Evolutionary conservation across 371 early-diverging fungal genomes (phyloP), one percentile per base, ranked within the genome.

Genomic region (Capillidium rhysosporum): DNA sequence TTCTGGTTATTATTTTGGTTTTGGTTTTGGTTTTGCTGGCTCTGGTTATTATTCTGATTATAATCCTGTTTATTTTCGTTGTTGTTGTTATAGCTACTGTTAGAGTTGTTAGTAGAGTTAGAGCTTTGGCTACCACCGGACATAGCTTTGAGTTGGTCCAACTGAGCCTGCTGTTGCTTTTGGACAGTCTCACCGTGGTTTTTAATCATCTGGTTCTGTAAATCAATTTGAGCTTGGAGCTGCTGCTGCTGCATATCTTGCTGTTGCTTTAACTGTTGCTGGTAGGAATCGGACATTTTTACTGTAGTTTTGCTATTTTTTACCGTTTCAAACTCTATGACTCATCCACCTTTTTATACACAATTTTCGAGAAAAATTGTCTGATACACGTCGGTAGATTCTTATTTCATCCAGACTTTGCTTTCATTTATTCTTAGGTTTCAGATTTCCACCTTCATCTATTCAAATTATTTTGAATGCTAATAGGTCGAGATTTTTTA

Each of bases 161-260:
- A 38, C 38, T 51, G 51, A 18, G 18, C 25, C 23, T 51, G 51
- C 20, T 51, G 51, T 4, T 51, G 38, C 23, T 38, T 4, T 25
- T 28, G n/a, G 38, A 51, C 34, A n/a, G n/a, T 28, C 10, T 21
- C 18, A 34, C 34, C 34, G 28, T 51, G 51, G 21, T 51, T 34
- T 9, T 23, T 51, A 18, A 51, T 51, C 8, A 51, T 51, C 28
- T 51, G 29, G 38, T 51, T 51, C 20, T 51, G 51, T 10, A 51
- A 18, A 21, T 51, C 51, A 38, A 51, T 29, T n/a, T 51, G 51
- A 34, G 51, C 51, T 51, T 51, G 51, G 2, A 51, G 38, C 23
- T 51, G 51, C 51, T 51, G 51, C 51, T 29, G 29, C 20, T 51
- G 51, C 34, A 51, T 51, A n/a, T 51, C 34, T 23, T 51, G 51